Evolutionary conservation across 2,329 filamentous ascomycete species (phyloP).

Genomic region (Fusarium sublunatum): DNA sequence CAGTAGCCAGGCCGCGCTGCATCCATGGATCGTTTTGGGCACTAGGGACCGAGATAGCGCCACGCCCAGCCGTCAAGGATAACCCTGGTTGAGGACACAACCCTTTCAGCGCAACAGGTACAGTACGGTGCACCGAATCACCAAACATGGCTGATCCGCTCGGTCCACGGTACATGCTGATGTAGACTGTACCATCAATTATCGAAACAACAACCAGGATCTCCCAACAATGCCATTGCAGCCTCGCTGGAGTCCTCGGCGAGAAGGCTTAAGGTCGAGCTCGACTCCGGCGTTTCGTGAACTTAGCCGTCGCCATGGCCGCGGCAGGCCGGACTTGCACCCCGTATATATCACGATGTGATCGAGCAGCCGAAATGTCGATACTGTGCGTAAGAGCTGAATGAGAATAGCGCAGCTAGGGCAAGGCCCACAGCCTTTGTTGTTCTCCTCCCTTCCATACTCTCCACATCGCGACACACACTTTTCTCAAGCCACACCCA

Average conservation of each 20-base stretch:
- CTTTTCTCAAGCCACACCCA: conserved; percentile 40
- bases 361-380: conserved; percentile 26
- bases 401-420: conserved; percentile 31
- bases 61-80: conserved; percentile 43
- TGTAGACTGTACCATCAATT: conserved; percentile 25
- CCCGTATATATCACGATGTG: conserved; percentile 10
- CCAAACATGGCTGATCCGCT: conserved; percentile 35
- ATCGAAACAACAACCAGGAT: conserved; percentile 19
- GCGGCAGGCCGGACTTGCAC: conserved; percentile 20
- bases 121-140: background rate
- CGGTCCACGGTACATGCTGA: conserved; percentile 36
- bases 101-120: conserved; percentile 41
- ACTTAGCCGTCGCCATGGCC: conserved; percentile 32
- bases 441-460: conserved; percentile 48
- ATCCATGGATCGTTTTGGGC: conserved; percentile 24
- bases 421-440: conserved; percentile 41
- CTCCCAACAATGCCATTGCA: conserved; percentile 20
- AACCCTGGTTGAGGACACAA: conserved; percentile 34
- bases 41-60: conserved; percentile 36
- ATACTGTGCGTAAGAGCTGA: conserved; percentile 39
- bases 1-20: conserved; percentile 2
- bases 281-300: conserved; percentile 16
- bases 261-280: conserved; percentile 5
- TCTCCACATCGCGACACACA: conserved; percentile 44
- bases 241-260: conserved; percentile 26